Conservation (phyloP, 75 land plant species). For the Larix kaempferi region DNA sequence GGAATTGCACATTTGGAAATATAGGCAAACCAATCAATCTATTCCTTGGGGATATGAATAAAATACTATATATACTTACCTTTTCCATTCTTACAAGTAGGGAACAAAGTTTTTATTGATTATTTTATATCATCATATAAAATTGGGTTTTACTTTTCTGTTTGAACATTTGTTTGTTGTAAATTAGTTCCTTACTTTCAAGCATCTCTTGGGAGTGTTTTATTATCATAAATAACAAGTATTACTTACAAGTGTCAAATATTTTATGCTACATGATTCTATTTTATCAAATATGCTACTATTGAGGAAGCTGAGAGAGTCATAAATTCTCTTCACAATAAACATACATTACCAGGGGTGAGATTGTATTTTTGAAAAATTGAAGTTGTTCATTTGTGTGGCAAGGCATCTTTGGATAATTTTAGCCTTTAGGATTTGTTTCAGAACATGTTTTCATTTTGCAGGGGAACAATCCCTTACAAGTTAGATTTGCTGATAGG, state of each 20-base stretch:
- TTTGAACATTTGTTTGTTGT: too few species aligned
- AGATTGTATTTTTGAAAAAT: background rate
- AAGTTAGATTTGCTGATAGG: constrained; percentile 98
- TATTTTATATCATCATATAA: too few species aligned
- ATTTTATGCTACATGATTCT: constrained; percentile 52
- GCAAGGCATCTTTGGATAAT: background rate
- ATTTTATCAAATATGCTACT: constrained; percentile 36
- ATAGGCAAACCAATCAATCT: too few species aligned
- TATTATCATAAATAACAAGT: too few species aligned
- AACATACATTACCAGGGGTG: constrained; percentile 91
- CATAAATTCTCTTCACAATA: constrained; percentile 37
- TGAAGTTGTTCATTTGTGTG: background rate
- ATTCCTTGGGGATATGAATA: too few species aligned
- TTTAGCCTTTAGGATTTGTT: background rate
- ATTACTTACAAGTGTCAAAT: too few species aligned
- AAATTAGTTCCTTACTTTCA: background rate
- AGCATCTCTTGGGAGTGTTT: too few species aligned
- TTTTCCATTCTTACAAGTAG: too few species aligned
- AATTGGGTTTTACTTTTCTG: too few species aligned
- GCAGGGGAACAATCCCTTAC: constrained; percentile 88
- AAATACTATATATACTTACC: too few species aligned
- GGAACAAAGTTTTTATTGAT: too few species aligned
- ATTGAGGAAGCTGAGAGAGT: constrained; percentile 38
- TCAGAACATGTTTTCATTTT: constrained; percentile 10
- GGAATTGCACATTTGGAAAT: too few species aligned